phyloP scores from a whole-genome alignment of 495 filamentous ascomycete species.

The Polyplosphaeria fusca region DNA sequence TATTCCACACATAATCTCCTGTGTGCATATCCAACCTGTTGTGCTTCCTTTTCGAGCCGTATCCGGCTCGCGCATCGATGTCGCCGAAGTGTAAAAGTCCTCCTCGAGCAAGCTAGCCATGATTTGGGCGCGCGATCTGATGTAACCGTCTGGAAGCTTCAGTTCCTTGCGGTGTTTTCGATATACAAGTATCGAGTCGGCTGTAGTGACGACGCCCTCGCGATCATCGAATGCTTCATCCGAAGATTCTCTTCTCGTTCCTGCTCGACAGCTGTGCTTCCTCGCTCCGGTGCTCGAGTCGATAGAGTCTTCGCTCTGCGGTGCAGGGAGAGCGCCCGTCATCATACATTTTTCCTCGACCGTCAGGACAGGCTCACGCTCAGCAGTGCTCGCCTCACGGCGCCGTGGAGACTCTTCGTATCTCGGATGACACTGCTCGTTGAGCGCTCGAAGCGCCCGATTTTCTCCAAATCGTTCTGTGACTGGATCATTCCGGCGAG shows the following conservation, averaged over 20 bases:
- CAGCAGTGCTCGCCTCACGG: neutral
- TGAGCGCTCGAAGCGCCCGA: neutral
- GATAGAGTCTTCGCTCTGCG: too few relatives aligned
- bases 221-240: too few relatives aligned
- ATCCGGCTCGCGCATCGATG: constrained; percentile 4
- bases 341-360: neutral
- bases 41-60: constrained; percentile 5
- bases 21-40: neutral
- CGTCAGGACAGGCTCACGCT: neutral
- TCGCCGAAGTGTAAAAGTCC: neutral
- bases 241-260: too few relatives aligned
- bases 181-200: neutral
- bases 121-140: neutral
- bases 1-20: constrained; percentile 7
- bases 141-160: neutral
- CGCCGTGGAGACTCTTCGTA: too few relatives aligned
- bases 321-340: neutral
- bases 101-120: neutral
- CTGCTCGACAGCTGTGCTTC: too few relatives aligned
- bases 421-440: too few relatives aligned
- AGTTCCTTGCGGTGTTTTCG: neutral
- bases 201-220: neutral
- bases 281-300: too few relatives aligned
- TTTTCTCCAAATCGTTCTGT: neutral
- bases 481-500: neutral